phyloP scores from a whole-genome alignment of 768 basidiomycete species.

The Lentinula sp. region DNA sequence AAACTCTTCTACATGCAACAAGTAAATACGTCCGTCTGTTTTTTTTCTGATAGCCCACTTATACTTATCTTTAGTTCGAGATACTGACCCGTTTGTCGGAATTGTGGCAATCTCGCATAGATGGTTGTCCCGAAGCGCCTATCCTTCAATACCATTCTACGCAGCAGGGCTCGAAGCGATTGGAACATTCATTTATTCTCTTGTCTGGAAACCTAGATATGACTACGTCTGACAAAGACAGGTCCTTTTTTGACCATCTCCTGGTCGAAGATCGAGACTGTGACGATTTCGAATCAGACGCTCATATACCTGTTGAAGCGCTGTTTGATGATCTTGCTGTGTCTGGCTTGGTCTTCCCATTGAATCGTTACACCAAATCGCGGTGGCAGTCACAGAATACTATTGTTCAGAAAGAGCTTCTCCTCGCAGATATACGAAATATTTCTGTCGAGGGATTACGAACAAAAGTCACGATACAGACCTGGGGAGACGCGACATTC shows the following conservation, averaged over 20 bases:
- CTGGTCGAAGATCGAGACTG: constrained; percentile 30
- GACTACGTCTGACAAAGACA: constrained; percentile 30
- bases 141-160: constrained; percentile 31
- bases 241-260: constrained; percentile 38
- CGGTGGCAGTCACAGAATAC: constrained; percentile 34
- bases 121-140: constrained; percentile 43
- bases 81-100: constrained; percentile 38
- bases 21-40: constrained; percentile 19
- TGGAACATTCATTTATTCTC: constrained; percentile 32
- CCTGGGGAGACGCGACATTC: constrained; percentile 28
- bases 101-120: constrained; percentile 42
- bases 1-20: constrained; percentile 52
- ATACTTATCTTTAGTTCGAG: constrained; percentile 32
- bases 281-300: constrained; percentile 11
- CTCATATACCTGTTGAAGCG: constrained; percentile 37
- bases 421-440: constrained; percentile 35
- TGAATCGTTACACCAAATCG: constrained; percentile 29
- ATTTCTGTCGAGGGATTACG: constrained; percentile 23
- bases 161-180: constrained; percentile 19
- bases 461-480: constrained; percentile 30
- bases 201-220: constrained; percentile 37
- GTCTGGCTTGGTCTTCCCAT: constrained; percentile 36
- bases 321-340: constrained; percentile 46
- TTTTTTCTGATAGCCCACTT: background rate
- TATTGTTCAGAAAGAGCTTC: constrained; percentile 30